Percentiles rank a stretch among this genome's conserved stretches.
These are phyloP conservation scores for Peronospora farinosa DNA, from an alignment of 352 stramenopile genomes.

Conservation along the genomic window DNA sequence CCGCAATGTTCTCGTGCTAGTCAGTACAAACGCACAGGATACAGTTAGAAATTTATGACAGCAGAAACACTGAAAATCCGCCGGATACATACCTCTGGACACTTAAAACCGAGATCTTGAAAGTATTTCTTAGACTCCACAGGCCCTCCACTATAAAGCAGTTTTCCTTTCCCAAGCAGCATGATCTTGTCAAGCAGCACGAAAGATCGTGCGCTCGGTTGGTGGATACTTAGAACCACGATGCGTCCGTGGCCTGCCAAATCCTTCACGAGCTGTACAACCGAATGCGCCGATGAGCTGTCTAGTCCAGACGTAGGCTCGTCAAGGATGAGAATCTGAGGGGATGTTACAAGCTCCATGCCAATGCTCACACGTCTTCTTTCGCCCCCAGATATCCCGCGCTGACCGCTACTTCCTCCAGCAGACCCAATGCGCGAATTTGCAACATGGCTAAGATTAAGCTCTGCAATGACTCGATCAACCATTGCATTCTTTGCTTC, in stretches of 20 bases:
- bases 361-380: slow-evolving; percentile 89
- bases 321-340: slow-evolving; percentile 84
- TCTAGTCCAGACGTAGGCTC: slow-evolving; percentile 92
- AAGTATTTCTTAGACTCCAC: slow-evolving; percentile 50
- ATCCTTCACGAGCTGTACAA: slow-evolving; percentile 87
- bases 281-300: slow-evolving; percentile 80
- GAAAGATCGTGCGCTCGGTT: slow-evolving; percentile 89
- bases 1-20: slow-evolving; percentile 72
- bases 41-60: slow-evolving; percentile 4
- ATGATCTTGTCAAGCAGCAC: slow-evolving; percentile 86
- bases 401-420: slow-evolving; percentile 29
- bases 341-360: slow-evolving; percentile 89
- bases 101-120: slow-evolving; percentile 60
- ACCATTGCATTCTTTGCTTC: slow-evolving; percentile 62
- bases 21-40: slow-evolving; percentile 1
- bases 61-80: neutral
- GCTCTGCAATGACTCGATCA: slow-evolving; percentile 54
- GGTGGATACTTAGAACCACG: slow-evolving; percentile 83
- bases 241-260: slow-evolving; percentile 77
- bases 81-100: slow-evolving; percentile 33
- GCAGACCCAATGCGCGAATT: slow-evolving; percentile 51
- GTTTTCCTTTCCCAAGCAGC: slow-evolving; percentile 77
- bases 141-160: slow-evolving; percentile 55
- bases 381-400: slow-evolving; percentile 91
- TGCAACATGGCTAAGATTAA: slow-evolving; percentile 66